Evolutionary conservation across 129 eudicot species (phyloP), one percentile per base, ranked within the genome.

Genomic region (Lonicera japonica): DNA sequence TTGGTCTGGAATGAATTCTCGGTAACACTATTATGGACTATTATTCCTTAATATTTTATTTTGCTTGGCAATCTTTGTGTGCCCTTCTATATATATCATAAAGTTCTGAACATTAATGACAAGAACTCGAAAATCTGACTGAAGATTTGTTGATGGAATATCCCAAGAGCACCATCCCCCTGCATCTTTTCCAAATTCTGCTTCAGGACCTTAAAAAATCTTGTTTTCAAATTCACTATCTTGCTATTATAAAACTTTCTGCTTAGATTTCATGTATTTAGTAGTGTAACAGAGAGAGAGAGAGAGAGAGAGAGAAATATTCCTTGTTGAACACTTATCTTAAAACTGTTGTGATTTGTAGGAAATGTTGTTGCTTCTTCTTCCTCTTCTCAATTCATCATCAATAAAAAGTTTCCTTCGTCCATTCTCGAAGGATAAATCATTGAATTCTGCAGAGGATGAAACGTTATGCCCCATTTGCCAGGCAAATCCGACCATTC

Each of bases 1-100:
- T 81, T 94, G 75, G 99, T 94, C 71, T 94, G 99, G 99, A 94
- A 94, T 79, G 96, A 94, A 78, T 88, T 94, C 60, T 88, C 99
- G 80, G 99, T 94, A 94, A 74, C 2, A 10, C 36, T 57, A 11
- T 1, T 61, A 46, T 45, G 22, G 20, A 34, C 20, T n/a, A 29
- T 29, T 6, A 29, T 29, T 58, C 39, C 40, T 23, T 8, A 22
- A 29, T 17, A 12, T 50, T 29, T 29, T 36, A 63, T 5, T 56
- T 14, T 0, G 3, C 40, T 58, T 1, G 4, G 54, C 54, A 50
- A n/a, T 12, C 18, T 12, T 38, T 38, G 10, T 38, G n/a, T n/a
- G 43, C 10, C 43, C 43, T 38, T 10, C n/a, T 50, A 12, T 17
- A 50, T 50, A 5, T 12, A 17, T 50, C 18, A 38, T n/a, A 38